Conservation (phyloP, 192 early-diverging fungal species). For the Rhizophagus sp. region DNA sequence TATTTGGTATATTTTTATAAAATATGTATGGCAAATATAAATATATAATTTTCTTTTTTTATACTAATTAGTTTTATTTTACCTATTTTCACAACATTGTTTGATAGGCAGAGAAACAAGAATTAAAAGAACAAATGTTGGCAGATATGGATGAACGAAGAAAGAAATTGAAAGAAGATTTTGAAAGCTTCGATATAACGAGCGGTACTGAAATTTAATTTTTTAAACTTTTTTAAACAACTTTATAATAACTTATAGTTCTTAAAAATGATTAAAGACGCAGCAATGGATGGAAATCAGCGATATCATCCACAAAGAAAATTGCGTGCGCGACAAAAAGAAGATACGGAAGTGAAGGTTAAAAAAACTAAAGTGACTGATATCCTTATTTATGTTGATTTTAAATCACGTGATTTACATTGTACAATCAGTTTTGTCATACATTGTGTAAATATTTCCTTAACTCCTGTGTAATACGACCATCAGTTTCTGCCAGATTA, state of each 20-base stretch:
- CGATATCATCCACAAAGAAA: constrained; percentile 15
- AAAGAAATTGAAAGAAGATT: constrained; percentile 74
- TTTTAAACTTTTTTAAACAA: neutral
- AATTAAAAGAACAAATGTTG: constrained; percentile 67
- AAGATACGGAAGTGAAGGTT: constrained; percentile 10
- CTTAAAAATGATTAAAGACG: constrained; percentile 2
- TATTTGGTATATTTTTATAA: constrained; percentile 47
- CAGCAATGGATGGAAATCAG: neutral
- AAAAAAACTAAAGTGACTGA: constrained; percentile 14
- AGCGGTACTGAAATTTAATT: constrained; percentile 40
- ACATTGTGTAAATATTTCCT: neutral
- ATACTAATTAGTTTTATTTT: neutral
- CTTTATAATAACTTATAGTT: neutral
- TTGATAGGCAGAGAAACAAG: constrained; percentile 59
- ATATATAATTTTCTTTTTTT: constrained; percentile 11
- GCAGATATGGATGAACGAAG: constrained; percentile 71
- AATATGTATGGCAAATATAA: no score
- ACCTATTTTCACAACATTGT: neutral
- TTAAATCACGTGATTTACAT: neutral
- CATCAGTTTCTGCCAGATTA: constrained; percentile 11
- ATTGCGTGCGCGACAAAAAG: constrained; percentile 1
- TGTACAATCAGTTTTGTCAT: neutral
- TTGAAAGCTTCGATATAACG: constrained; percentile 70
- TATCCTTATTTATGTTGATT: constrained; percentile 12
- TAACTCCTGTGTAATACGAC: neutral